Conservation (phyloP, 768 basidiomycete species). For the Leucosporidium scottii region DNA sequence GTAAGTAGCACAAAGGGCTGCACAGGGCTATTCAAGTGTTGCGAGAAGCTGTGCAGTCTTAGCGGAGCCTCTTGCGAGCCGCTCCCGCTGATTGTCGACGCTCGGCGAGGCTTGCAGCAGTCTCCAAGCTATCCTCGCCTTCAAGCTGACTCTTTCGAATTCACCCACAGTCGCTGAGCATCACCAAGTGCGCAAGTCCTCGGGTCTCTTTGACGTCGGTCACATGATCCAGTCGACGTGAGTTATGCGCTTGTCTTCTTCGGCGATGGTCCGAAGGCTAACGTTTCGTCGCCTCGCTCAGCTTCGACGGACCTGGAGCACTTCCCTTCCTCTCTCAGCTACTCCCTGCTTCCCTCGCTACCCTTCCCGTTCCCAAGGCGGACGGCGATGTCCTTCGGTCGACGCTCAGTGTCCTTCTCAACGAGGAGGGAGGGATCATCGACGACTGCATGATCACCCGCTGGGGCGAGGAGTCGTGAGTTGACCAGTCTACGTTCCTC, state of each 20-base stretch:
- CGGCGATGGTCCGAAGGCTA: background rate
- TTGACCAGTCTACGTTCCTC: background rate
- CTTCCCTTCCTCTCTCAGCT: conserved; percentile 80
- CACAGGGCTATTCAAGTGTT: too few relatives aligned
- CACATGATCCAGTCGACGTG: conserved; percentile 96
- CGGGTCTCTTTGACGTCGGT: conserved; percentile 90
- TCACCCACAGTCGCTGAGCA: conserved; percentile 68
- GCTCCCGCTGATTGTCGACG: too few relatives aligned
- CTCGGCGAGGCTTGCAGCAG: too few relatives aligned
- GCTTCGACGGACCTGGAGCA: conserved; percentile 72
- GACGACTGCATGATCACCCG: conserved; percentile 78
- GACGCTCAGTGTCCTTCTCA: conserved; percentile 81
- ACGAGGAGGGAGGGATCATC: conserved; percentile 84
- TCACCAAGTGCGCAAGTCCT: conserved; percentile 71
- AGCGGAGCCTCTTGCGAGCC: too few relatives aligned
- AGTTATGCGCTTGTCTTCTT: conserved; percentile 27
- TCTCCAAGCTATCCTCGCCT: too few relatives aligned
- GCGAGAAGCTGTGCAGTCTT: too few relatives aligned
- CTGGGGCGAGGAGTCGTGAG: conserved; percentile 36
- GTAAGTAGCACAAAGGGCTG: conserved; percentile 10
- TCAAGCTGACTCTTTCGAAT: background rate
- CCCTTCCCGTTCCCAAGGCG: conserved; percentile 21
- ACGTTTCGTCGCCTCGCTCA: conserved; percentile 37
- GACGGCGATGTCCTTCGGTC: conserved; percentile 52
- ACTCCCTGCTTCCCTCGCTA: conserved; percentile 70